Base-by-base conservation (phyloP, 129 eudicot genomes). In the Calendula officinalis region DNA sequence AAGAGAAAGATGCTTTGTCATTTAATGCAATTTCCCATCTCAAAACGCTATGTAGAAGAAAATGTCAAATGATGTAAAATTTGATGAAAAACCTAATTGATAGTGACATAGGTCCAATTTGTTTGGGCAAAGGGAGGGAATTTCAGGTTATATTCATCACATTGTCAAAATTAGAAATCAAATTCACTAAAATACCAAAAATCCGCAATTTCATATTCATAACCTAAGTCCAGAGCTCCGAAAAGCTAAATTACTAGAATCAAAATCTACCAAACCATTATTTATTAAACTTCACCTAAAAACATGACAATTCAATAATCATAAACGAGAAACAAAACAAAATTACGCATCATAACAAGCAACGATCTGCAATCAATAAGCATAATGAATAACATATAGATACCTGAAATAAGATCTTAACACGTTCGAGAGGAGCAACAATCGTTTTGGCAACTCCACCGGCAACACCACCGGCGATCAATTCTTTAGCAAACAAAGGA, bases 391-490 rank as follows among this genome's bases (percentile, higher is more conserved):
- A 30, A 3, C 32, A 10, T 5, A 66, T 3, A 11, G 2, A 51
- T 41, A 92, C 98, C 98, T 92, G 98, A 52, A 92, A 92, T 70
- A 92, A 74, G 77, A 92, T 92, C 85, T 92, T 92, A 76, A 92
- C 65, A 65, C 98, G 98, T 61, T 92, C 98, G 62, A 92, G 96
- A 60, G 98, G 98, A 42, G 98, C 98, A 37, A 92, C 98, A 68
- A 68, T 80, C 16, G 95, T 79, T 58, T 92, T 92, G 2, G 98
- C 95, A 59, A 92, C 62, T 5, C 98, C 98, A 61, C 98, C 98
- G 33, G 98, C 95, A 4, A 85, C 89, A 10, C 96, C 98, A 6
- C 98, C 98, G 33, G 98, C 96, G 72, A 92, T 83, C 53, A 92
- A 77, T 64, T 92, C 98, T 66, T 85, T 92, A 1, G 86, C 98